These are phyloP conservation scores for Chaetomium tenue DNA, from an alignment of 495 filamentous ascomycete species.

Conservation along the genomic window DNA sequence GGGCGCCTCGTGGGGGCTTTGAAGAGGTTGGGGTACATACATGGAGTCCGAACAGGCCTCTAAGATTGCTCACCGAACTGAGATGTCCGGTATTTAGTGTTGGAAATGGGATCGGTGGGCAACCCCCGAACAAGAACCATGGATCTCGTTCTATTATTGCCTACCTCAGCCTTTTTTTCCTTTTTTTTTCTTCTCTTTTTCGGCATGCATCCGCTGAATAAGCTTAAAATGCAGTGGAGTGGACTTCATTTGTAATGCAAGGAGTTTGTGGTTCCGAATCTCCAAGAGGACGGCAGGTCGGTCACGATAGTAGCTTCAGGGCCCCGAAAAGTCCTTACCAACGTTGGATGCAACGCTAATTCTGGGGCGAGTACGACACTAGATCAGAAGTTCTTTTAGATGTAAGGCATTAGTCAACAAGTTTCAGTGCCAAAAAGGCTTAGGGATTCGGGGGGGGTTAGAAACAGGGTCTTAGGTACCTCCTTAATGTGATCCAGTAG, in stretches of 20 bases:
- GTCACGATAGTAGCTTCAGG: constrained; percentile 3
- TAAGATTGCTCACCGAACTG: constrained; percentile 42
- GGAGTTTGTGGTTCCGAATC: constrained; percentile 9
- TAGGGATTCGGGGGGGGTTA: background rate
- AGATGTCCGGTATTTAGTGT: constrained; percentile 32
- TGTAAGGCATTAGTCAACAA: constrained; percentile 19
- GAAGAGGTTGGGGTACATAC: constrained; percentile 51
- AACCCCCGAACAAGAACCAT: background rate
- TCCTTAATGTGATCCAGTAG: no score
- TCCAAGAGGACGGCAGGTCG: constrained; percentile 5
- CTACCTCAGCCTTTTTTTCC: background rate
- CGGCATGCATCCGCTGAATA: background rate
- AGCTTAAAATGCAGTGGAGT: constrained; percentile 15
- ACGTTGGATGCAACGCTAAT: constrained; percentile 4
- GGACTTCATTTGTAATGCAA: constrained; percentile 9
- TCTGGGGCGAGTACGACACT: background rate
- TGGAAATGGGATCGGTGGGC: background rate
- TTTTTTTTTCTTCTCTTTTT: no score
- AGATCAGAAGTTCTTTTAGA: background rate
- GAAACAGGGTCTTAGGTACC: background rate
- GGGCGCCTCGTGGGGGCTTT: constrained; percentile 57
- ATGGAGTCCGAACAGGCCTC: constrained; percentile 67
- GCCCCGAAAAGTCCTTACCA: background rate
- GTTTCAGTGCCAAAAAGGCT: background rate
- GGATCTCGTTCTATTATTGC: background rate